A percentile compares a stretch with the other conserved stretches of the same genome.
Evolutionary conservation across 495 filamentous ascomycete genomes (phyloP).

Genomic region (Lasiosphaeris hirsuta): DNA sequence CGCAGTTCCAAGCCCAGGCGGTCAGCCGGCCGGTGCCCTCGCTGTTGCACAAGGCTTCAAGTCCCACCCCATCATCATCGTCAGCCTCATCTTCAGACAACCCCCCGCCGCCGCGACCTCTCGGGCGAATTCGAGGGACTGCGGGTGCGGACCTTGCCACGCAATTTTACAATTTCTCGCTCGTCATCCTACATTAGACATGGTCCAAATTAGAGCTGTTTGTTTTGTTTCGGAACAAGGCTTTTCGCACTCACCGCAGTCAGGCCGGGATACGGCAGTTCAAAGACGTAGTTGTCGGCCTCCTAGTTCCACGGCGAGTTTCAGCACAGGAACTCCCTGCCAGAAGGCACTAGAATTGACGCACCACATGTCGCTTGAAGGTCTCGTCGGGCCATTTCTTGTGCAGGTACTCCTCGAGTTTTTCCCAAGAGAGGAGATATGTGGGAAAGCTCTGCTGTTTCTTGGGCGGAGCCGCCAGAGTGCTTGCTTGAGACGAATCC

Average conservation of each 20-base stretch:
- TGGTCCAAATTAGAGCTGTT: background rate
- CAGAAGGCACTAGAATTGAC: too few species aligned
- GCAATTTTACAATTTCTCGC: background rate
- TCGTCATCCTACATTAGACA: background rate
- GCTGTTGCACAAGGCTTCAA: background rate
- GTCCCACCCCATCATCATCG: background rate
- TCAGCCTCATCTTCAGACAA: background rate
- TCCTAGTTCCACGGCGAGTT: background rate
- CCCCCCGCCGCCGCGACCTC: background rate
- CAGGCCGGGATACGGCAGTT: conserved; percentile 1
- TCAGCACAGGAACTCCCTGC: background rate
- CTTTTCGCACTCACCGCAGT: conserved; percentile 1
- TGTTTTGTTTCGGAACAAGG: background rate
- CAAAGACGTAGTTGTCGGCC: background rate
- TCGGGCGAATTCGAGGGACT: background rate
- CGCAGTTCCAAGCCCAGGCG: conserved; percentile 1
- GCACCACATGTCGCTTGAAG: background rate
- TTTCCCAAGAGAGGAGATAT: conserved; percentile 1
- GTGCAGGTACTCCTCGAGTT: background rate
- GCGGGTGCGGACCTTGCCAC: background rate
- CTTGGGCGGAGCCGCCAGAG: background rate
- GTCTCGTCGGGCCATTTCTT: conserved; percentile 2
- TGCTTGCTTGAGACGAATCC: background rate
- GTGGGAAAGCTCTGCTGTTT: background rate
- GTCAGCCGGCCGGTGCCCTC: background rate